Base-by-base conservation (phyloP, 1,139 yeast species). In the Candida neerlandica region DNA sequence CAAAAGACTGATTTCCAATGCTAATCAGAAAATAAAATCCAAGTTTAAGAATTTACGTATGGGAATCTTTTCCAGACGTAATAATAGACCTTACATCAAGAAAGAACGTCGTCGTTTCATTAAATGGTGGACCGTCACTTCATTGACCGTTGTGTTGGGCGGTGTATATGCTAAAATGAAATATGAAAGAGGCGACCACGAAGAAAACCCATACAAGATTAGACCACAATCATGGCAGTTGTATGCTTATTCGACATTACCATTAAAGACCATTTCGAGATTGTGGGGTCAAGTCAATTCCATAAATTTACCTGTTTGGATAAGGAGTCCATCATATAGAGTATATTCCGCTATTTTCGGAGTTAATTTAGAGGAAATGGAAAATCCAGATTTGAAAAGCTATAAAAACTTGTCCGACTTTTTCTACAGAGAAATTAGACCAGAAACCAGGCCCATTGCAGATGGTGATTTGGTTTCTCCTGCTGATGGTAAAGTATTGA, bases 201-300 rank as follows among this genome's bases (percentile, higher is more conserved):
- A 70, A 10, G 69, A 66, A 15, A 72, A 75, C 54, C 74, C 71
- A 44, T 71, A 73, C 70, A 77, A 65, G 60, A 78, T 72, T 70
- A 83, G 68, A 73, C 92, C 74, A 41, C 84, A 86, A 58, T 86
- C 95, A 21, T 90, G 97, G 97, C 85, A 87, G 42, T 82, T 92
- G 51, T 91, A 89, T 61, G 88, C 95, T 21, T 92, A 94, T 66
- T 85, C 92, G 4, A 87, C 97, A 1, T 76, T 95, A 40, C 99
- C 99, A 1, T 78, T 95, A 62, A 91, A 94, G 63, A 89, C 97
- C 4, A 78, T 91, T 45, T 91, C 97, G 1, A 80, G 99, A 52
- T 71, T 92, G 45, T 95, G 99, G 99, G 99, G 99, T 27, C 83
- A 82, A 58, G 81, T 94, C 53, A 94, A 95, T 65, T 85, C 86